phyloP scores from a whole-genome alignment of 2,329 filamentous ascomycete species.

The Aspergillus eucalypticola region DNA sequence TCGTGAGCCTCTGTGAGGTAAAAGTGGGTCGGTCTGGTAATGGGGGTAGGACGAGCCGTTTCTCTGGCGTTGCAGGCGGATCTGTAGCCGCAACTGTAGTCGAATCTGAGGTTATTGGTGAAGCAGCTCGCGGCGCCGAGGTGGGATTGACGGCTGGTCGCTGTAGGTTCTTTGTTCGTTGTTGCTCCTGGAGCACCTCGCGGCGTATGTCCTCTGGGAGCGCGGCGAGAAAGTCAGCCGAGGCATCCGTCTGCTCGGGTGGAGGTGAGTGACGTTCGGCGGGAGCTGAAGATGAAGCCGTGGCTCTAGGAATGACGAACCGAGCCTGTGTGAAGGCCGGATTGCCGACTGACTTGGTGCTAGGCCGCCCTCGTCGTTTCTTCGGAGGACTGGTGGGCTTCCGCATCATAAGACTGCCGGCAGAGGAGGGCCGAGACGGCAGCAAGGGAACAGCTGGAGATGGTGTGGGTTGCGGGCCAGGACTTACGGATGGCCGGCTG shows the following conservation, averaged over 20 bases:
- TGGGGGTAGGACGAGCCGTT: slow-evolving; percentile 46
- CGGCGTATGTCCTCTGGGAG: slow-evolving; percentile 76
- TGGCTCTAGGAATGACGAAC: slow-evolving; percentile 54
- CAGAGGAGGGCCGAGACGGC: slow-evolving; percentile 33
- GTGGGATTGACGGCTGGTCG: slow-evolving; percentile 53
- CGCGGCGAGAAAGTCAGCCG: slow-evolving; percentile 74
- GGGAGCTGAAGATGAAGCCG: slow-evolving; percentile 19
- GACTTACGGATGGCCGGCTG: slow-evolving; percentile 29
- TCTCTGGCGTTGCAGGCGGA: slow-evolving; percentile 25
- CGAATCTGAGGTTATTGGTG: slow-evolving; percentile 8
- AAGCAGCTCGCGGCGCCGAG: slow-evolving; percentile 10
- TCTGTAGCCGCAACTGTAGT: slow-evolving; percentile 12
- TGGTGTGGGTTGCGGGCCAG: neutral
- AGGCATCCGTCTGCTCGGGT: slow-evolving; percentile 47
- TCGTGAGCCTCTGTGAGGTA: slow-evolving; percentile 58
- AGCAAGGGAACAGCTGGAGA: neutral
- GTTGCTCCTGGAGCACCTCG: slow-evolving; percentile 77
- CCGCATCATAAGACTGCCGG: slow-evolving; percentile 54
- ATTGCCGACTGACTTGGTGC: slow-evolving; percentile 56
- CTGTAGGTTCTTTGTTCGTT: slow-evolving; percentile 60
- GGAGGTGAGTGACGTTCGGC: slow-evolving; percentile 16
- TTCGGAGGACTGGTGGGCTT: slow-evolving; percentile 67
- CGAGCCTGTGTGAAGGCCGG: slow-evolving; percentile 71
- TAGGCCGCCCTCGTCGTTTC: slow-evolving; percentile 57
- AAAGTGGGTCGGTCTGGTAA: slow-evolving; percentile 60